Base-by-base conservation (phyloP, 305 asterid species). In the Plantago lanceolata region DNA sequence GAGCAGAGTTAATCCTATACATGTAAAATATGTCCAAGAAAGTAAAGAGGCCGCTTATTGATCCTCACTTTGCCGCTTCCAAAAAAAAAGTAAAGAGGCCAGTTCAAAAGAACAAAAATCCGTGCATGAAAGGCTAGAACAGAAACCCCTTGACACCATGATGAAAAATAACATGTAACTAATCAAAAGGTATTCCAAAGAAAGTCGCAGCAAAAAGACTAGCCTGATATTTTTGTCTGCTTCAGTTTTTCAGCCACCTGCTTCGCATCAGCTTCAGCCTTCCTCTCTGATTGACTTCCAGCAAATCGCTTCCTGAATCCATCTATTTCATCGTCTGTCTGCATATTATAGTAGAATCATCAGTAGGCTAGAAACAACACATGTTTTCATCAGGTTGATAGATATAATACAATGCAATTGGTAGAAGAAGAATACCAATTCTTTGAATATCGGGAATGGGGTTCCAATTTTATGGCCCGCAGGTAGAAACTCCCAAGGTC, bases 211-310 rank as follows among this genome's bases (percentile, higher is more conserved):
- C 57, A 40, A 29, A 40, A 29, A 64, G 45, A 33, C 35, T 61
- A 44, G 87, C 96, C 96, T 85, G 95, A 81, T 54, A 89, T 45
- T 68, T 85, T 84, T 43, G 81, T 72, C 68, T 82, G 85, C 49
- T 81, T 80, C 19, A 93, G 76, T 72, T 80, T 78, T 59, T 81
- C 93, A 47, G 82, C 66, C 33, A 90, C 59, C 64, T 85, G 76
- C 56, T 82, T 81, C 17, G 90, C 83, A 66, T 82, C 96, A 56
- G 89, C 84, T 68, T 81, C 84, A 35, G 80, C 90, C 79, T 75
- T 85, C 74, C 96, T 73, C 65, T 89, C 97, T 61, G 95, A 88
- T 78, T 93, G 97, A 75, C 97, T 93, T 71, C 97, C 96, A 66
- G 96, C 85, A 78, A 80, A 93, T 73, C 81, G 83, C 52, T 69